Evolutionary conservation across 257 asterid species (phyloP), one percentile per base, ranked within the genome.

Genomic region (Scutellaria baicalensis): DNA sequence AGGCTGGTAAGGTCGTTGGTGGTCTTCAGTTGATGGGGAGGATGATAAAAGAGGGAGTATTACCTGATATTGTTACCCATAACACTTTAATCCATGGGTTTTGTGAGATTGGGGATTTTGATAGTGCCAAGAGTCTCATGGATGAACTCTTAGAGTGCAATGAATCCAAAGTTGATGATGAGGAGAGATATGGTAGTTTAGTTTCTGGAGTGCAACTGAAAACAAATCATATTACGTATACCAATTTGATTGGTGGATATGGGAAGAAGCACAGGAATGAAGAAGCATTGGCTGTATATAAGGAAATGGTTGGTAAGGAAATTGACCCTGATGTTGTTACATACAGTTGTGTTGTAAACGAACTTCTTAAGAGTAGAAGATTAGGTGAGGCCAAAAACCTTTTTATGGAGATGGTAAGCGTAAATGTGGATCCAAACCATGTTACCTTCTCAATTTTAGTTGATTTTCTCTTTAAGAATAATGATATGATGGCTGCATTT

Each of bases 61-160:
- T 23, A 16, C 89, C 95, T 39, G 96, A 93, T 58, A 71, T 77
- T 75, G 81, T 93, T 67, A 87, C 95, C 20, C 87, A 82, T 73
- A 91, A 91, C 80, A 91, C 86, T 63, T 67, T 93, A 91, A 86
- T 93, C 68, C 59, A 84, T 68, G 89, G 84, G 9, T 93, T 84
- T 33, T 85, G 95, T 51, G 81, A 74, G 77, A 75, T 80, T 59
- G 88, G 95, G 40, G 93, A 93, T 81, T 89, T 93, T 80, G 90
- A 75, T 68, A 75, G 83, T 70, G 97, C 91, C 13, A 82, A 77
- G 83, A 75, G 75, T 69, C 81, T 84, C 56, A 74, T 89, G 89
- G 88, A 82, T 63, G 83, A 79, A 70, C 82, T 86, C 72, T 83
- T 83, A 74, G 73, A 65, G 42, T 63, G 33, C 44, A 45, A 21